Conservation (phyloP, 768 basidiomycete species). For the Calocera cornea region DNA sequence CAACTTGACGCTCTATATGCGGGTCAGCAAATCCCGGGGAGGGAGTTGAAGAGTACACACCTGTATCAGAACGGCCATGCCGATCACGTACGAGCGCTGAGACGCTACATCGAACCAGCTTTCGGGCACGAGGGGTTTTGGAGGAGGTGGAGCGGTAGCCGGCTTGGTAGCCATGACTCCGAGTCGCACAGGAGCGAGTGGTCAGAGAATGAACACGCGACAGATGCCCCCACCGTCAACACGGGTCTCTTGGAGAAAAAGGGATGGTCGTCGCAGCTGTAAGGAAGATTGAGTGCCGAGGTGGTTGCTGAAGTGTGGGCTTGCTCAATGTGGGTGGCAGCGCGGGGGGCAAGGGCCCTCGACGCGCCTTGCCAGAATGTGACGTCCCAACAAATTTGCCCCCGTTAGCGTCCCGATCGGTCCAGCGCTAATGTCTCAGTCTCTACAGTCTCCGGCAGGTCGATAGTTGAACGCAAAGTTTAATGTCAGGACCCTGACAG, state of each 20-base stretch:
- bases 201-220: not conserved
- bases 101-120: slow-evolving; percentile 60
- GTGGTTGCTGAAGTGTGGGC: not conserved
- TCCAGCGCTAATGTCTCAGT: too few species aligned
- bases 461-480: too few species aligned
- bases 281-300: not conserved
- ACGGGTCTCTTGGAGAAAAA: too few species aligned
- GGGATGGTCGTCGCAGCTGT: too few species aligned
- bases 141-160: slow-evolving; percentile 10
- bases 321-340: not conserved
- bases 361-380: too few species aligned
- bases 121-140: slow-evolving; percentile 52
- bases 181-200: not conserved
- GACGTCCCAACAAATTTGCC: too few species aligned
- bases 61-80: slow-evolving; percentile 63
- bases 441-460: too few species aligned
- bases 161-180: not conserved
- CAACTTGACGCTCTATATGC: slow-evolving; percentile 55
- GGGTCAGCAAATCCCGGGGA: slow-evolving; percentile 5
- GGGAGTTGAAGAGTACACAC: slow-evolving; percentile 28
- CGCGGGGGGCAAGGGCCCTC: too few species aligned
- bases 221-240: too few species aligned
- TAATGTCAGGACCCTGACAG: too few species aligned
- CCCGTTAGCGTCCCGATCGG: too few species aligned
- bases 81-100: slow-evolving; percentile 65